Evolutionary conservation across 345 rosid species (phyloP).

Genomic region (Arabis hirsuta): DNA sequence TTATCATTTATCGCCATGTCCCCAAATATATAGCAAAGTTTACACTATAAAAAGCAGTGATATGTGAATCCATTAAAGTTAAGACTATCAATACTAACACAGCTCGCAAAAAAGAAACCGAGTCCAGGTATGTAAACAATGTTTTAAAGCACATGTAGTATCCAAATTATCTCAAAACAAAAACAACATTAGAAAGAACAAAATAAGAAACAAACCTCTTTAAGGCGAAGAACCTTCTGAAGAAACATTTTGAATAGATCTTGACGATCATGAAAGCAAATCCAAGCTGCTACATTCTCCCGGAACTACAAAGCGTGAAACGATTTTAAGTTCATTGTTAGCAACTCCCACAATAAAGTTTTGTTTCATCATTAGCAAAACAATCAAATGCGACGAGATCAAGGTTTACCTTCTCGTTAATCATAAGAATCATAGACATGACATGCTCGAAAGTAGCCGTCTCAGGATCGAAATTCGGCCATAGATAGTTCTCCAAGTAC

Average conservation of each 20-base stretch:
- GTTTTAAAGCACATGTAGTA: conserved; percentile 5
- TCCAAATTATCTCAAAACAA: conserved; percentile 2
- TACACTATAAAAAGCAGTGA: not conserved
- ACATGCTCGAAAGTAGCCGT: conserved; percentile 88
- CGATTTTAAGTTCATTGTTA: not conserved
- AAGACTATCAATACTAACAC: not conserved
- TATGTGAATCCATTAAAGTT: conserved; percentile 1
- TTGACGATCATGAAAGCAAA: conserved; percentile 82
- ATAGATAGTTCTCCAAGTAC: conserved; percentile 91
- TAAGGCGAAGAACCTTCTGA: conserved; percentile 76
- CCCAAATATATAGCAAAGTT: conserved; percentile 22
- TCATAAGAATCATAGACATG: conserved; percentile 97
- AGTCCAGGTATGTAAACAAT: not conserved
- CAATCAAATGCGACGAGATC: conserved; percentile 11
- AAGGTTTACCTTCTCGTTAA: conserved; percentile 78
- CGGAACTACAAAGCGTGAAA: conserved; percentile 68
- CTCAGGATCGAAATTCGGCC: conserved; percentile 89
- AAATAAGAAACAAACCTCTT: conserved; percentile 67
- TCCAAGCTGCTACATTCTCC: conserved; percentile 98
- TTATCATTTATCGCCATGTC: not conserved
- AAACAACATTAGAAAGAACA: not conserved
- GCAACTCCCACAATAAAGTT: not conserved
- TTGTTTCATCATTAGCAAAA: not conserved
- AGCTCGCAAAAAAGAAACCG: not conserved
- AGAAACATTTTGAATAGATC: conserved; percentile 78